These are phyloP conservation scores for Yamadazyma oceani DNA, from an alignment of 1,139 yeast genomes.

Conservation along the genomic window DNA sequence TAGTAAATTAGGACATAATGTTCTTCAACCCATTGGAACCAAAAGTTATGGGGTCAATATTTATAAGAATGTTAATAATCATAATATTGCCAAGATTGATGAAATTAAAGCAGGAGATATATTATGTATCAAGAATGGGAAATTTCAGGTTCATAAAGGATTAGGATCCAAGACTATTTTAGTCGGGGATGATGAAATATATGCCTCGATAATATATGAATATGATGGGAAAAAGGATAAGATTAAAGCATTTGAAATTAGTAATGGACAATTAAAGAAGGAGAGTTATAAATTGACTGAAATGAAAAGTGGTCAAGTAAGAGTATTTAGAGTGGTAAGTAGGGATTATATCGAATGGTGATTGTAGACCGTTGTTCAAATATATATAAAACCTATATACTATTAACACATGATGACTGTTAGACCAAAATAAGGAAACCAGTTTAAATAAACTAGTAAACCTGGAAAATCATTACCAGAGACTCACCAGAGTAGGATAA, in stretches of 20 bases:
- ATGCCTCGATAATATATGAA: constrained; percentile 52
- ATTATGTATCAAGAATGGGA: constrained; percentile 70
- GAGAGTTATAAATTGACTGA: constrained; percentile 69
- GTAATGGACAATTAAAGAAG: constrained; percentile 54
- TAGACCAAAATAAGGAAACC: constrained; percentile 16
- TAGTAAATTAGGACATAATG: constrained; percentile 14
- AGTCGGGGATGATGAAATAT: constrained; percentile 42
- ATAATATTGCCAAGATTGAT: constrained; percentile 57
- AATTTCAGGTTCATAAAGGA: constrained; percentile 69
- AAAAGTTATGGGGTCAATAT: constrained; percentile 74
- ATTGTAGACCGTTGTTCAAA: background rate
- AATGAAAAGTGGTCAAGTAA: constrained; percentile 74
- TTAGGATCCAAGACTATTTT: constrained; percentile 47
- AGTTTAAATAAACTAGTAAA: constrained; percentile 4
- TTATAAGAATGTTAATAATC: constrained; percentile 46
- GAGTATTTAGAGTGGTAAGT: constrained; percentile 59
- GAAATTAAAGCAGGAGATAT: constrained; percentile 84
- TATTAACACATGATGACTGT: constrained; percentile 3
- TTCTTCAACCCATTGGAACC: constrained; percentile 60
- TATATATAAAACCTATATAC: background rate
- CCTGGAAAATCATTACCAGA: constrained; percentile 3
- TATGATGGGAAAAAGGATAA: constrained; percentile 77
- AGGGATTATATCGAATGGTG: constrained; percentile 13
- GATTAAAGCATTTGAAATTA: constrained; percentile 69
- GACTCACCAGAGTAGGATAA: constrained; percentile 1